Conservation (phyloP, 306 rosid species). For the Vigna mungo region DNA sequence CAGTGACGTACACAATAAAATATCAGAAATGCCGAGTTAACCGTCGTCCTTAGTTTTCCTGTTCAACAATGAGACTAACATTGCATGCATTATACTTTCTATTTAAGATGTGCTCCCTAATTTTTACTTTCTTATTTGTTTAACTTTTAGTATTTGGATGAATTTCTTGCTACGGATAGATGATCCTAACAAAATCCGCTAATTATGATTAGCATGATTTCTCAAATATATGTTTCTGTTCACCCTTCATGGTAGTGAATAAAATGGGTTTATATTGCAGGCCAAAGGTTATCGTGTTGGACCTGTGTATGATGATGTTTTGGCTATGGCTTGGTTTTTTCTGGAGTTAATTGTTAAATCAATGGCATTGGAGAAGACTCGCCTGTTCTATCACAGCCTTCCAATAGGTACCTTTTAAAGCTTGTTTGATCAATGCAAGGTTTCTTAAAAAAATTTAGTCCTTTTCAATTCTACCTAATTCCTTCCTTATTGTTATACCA, state of each 20-base stretch:
- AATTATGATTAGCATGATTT: conserved; percentile 34
- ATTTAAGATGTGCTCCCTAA: conserved; percentile 19
- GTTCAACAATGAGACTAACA: conserved; percentile 9
- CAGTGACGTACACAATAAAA: neutral
- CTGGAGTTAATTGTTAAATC: conserved; percentile 98
- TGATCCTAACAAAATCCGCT: neutral
- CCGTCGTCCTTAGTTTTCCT: conserved; percentile 22
- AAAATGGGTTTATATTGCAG: conserved; percentile 58
- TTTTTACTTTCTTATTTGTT: neutral
- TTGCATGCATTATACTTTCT: neutral
- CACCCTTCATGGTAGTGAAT: conserved; percentile 30
- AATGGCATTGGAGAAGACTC: conserved; percentile 95
- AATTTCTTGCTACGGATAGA: conserved; percentile 33
- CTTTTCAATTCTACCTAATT: neutral
- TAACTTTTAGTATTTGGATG: neutral
- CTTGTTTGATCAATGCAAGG: conserved; percentile 18
- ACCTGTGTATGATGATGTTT: conserved; percentile 97
- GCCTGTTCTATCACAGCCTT: conserved; percentile 90
- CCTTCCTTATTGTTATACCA: neutral
- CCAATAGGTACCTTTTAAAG: conserved; percentile 70
- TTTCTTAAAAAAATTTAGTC: neutral
- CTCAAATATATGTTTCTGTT: conserved; percentile 34
- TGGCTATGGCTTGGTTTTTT: conserved; percentile 99
- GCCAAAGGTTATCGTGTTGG: conserved; percentile 99
- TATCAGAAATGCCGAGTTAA: neutral